Percentiles rank a stretch among this genome's conserved stretches.
These are phyloP conservation scores for Aspergillus caelatus DNA, from an alignment of 2,329 filamentous ascomycete genomes.

Conservation along the genomic window DNA sequence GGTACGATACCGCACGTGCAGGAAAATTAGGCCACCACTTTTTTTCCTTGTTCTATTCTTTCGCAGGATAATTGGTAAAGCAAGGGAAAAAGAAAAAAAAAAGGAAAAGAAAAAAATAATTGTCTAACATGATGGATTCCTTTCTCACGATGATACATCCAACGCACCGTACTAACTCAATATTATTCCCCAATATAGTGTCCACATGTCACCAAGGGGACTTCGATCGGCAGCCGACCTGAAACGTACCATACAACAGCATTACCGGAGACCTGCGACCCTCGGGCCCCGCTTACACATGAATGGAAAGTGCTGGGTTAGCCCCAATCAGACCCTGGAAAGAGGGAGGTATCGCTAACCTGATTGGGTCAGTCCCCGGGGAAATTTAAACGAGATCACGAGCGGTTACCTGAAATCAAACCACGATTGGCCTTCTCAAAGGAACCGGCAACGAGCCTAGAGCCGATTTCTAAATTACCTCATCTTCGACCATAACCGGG, in stretches of 20 bases:
- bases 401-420: not conserved
- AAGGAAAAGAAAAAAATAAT: too few relatives aligned
- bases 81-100: not conserved
- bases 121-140: not conserved
- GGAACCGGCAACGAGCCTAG: not conserved
- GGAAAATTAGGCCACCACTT: constrained; percentile 1
- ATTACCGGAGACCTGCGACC: constrained; percentile 2
- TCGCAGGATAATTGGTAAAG: not conserved
- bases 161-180: not conserved
- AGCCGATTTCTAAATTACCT: not conserved
- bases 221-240: not conserved
- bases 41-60: not conserved
- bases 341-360: not conserved
- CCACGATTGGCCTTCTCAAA: not conserved
- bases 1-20: constrained; percentile 2
- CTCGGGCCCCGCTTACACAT: constrained; percentile 9
- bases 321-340: constrained; percentile 2
- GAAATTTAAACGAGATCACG: constrained; percentile 7
- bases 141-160: not conserved
- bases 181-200: not conserved
- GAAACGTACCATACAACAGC: constrained; percentile 2
- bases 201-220: constrained; percentile 2
- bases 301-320: not conserved
- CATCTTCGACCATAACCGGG: not conserved
- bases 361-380: constrained; percentile 1